phyloP scores from a whole-genome alignment of 2,329 filamentous ascomycete species.

The Aspergillus sp. region DNA sequence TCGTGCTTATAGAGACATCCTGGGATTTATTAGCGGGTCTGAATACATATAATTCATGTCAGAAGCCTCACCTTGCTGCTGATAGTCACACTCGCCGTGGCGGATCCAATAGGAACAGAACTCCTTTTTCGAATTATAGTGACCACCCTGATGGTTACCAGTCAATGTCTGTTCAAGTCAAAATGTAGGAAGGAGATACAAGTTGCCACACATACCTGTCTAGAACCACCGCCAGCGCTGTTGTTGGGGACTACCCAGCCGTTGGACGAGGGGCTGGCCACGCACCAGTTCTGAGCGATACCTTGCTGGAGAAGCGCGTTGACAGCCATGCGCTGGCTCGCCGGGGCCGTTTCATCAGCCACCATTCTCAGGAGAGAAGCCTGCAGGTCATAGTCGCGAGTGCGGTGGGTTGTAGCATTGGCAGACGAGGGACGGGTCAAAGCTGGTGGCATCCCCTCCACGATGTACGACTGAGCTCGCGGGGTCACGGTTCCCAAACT shows the following conservation, averaged over 20 bases:
- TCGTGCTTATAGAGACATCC: conserved; percentile 86
- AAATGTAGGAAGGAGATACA: not conserved
- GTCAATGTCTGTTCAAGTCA: not conserved
- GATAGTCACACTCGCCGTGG: conserved; percentile 79
- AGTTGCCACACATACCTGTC: conserved; percentile 19
- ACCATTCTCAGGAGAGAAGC: conserved; percentile 19
- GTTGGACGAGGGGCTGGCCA: conserved; percentile 10
- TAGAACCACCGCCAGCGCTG: conserved; percentile 11
- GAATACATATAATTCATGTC: not conserved
- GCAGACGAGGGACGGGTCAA: conserved; percentile 8
- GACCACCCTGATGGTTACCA: conserved; percentile 4
- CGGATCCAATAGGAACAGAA: conserved; percentile 92
- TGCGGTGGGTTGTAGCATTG: conserved; percentile 8
- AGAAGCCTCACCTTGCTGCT: conserved; percentile 61
- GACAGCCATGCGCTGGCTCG: conserved; percentile 20
- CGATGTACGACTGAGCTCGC: conserved; percentile 33
- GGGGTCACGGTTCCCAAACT: conserved; percentile 36
- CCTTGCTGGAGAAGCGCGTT: conserved; percentile 21
- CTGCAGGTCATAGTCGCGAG: conserved; percentile 19
- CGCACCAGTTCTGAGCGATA: conserved; percentile 16
- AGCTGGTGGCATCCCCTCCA: conserved; percentile 24
- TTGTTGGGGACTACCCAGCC: conserved; percentile 18
- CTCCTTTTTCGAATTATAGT: conserved; percentile 56
- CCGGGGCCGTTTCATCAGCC: conserved; percentile 19
- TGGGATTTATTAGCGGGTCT: conserved; percentile 12